Percentiles rank a stretch among this genome's conserved stretches.
phyloP scores from a whole-genome alignment of 2,329 filamentous ascomycete genomes.

The Orbilia javanica region DNA sequence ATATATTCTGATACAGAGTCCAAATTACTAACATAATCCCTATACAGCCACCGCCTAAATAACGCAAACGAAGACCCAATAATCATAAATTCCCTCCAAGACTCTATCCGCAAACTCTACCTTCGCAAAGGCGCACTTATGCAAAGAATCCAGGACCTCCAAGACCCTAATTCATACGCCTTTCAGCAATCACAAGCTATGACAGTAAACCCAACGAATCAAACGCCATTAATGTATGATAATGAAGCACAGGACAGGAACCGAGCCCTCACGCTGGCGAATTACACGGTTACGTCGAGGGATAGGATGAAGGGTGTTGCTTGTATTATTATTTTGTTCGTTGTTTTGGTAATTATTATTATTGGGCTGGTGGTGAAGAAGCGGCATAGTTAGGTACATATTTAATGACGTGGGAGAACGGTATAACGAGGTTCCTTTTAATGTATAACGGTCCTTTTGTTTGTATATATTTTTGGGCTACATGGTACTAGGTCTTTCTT shows the following conservation, averaged over 20 bases:
- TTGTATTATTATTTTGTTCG: not conserved
- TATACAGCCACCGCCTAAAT: conserved; percentile 2
- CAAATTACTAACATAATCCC: not conserved
- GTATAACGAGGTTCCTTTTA: not conserved
- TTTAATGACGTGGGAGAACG: not conserved
- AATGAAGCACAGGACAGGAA: not conserved
- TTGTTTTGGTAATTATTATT: not conserved
- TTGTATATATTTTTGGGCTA: not conserved
- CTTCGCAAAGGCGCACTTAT: conserved; percentile 2
- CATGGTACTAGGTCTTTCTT: too few relatives aligned
- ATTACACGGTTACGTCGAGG: not conserved
- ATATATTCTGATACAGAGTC: not conserved
- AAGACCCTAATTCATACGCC: conserved; percentile 35
- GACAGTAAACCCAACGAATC: not conserved
- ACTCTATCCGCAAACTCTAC: conserved; percentile 27
- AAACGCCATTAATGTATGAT: conserved; percentile 21
- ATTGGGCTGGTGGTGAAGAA: not conserved
- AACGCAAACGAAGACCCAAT: not conserved
- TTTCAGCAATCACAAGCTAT: conserved; percentile 45
- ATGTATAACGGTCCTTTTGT: too few relatives aligned
- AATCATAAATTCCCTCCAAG: conserved; percentile 23
- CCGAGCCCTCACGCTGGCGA: not conserved
- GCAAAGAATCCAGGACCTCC: conserved; percentile 31
- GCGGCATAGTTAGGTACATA: not conserved
- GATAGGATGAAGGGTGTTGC: not conserved